Conservation (phyloP, 2,329 filamentous ascomycete genomes). For the Diaporthe citri region DNA sequence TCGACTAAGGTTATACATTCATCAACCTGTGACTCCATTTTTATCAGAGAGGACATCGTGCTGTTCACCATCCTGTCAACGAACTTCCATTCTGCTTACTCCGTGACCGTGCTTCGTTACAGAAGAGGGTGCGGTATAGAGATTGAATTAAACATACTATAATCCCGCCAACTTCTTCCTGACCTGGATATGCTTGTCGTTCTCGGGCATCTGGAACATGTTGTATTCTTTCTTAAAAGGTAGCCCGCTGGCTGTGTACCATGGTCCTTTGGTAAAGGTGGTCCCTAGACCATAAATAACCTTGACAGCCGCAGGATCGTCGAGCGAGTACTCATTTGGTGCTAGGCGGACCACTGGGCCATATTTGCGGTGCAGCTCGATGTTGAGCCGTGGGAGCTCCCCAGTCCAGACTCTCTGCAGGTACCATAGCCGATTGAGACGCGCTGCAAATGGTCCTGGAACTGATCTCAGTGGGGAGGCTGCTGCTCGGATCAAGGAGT, state of each 20-base stretch:
- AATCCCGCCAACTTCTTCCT: constrained; percentile 8
- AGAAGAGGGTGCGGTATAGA: background rate
- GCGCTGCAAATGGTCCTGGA: constrained; percentile 59
- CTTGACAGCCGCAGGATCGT: constrained; percentile 52
- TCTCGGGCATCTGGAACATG: constrained; percentile 23
- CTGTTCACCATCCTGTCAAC: background rate
- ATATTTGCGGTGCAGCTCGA: constrained; percentile 54
- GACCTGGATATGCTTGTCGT: background rate
- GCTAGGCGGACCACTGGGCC: constrained; percentile 56
- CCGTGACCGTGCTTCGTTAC: background rate
- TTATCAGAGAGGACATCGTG: background rate
- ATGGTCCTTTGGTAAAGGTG: constrained; percentile 53
- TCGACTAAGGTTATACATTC: constrained; percentile 1
- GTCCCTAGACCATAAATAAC: constrained; percentile 56
- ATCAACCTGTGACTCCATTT: constrained; percentile 17
- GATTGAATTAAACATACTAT: background rate
- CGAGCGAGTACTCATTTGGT: constrained; percentile 57
- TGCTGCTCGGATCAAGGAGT: background rate
- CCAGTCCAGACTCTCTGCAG: constrained; percentile 52
- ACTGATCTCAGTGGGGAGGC: constrained; percentile 53
- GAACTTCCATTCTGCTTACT: background rate
- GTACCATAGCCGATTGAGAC: constrained; percentile 60
- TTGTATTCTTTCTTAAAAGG: constrained; percentile 14
- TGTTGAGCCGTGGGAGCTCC: constrained; percentile 55
- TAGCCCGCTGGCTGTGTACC: constrained; percentile 42